Conservation (phyloP, 2,329 filamentous ascomycete genomes). For the Emericellopsis atlantica region DNA sequence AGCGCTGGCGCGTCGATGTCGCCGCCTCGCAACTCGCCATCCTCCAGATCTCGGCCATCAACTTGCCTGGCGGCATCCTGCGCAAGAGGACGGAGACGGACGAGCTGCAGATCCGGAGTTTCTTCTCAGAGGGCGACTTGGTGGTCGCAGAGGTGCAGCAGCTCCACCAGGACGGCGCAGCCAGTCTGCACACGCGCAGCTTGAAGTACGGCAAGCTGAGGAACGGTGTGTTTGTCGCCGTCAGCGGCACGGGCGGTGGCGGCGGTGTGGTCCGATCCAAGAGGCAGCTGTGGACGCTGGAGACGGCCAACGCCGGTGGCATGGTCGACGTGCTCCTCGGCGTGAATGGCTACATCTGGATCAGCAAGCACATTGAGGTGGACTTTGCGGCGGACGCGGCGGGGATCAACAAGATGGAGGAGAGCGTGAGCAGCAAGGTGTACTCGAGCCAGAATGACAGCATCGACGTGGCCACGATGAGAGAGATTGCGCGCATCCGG, state of each 20-base stretch:
- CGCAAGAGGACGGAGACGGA: constrained; percentile 88
- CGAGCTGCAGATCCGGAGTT: constrained; percentile 93
- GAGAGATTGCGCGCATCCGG: constrained; percentile 75
- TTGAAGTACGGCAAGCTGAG: constrained; percentile 91
- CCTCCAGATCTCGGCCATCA: constrained; percentile 80
- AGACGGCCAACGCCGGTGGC: constrained; percentile 38
- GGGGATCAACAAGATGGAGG: constrained; percentile 76
- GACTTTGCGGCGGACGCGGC: constrained; percentile 32
- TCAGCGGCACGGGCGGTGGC: constrained; percentile 73
- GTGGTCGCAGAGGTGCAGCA: constrained; percentile 91
- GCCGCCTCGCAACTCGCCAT: constrained; percentile 72
- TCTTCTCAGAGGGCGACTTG: constrained; percentile 90
- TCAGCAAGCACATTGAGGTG: constrained; percentile 67
- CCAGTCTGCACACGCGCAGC: constrained; percentile 77
- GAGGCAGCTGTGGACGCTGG: constrained; percentile 78
- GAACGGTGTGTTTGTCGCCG: constrained; percentile 80
- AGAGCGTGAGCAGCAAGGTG: constrained; percentile 70
- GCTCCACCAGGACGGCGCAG: constrained; percentile 73
- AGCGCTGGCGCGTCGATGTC: constrained; percentile 91
- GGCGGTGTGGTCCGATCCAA: constrained; percentile 74
- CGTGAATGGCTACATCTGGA: constrained; percentile 96
- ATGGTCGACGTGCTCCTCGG: constrained; percentile 80
- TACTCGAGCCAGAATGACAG: constrained; percentile 94
- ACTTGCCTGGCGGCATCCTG: constrained; percentile 85
- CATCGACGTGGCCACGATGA: constrained; percentile 63